A percentile compares a stretch with the other conserved stretches of the same genome.
Conservation (phyloP, 2,329 filamentous ascomycete genomes). For the Ascocoryne sarcoides region DNA sequence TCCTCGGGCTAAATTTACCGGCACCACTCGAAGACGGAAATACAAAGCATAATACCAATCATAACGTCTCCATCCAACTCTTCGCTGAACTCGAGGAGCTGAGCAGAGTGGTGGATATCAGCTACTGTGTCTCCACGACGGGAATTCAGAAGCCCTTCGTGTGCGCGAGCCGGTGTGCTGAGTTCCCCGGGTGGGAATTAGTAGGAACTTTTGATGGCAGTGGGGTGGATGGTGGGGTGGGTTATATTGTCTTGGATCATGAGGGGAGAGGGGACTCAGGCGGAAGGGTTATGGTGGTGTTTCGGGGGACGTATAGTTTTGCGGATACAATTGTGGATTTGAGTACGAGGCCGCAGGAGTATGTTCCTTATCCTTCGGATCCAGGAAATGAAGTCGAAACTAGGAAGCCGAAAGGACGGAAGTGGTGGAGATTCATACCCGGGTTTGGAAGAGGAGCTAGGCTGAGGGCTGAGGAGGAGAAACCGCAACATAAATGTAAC, state of each 20-base stretch:
- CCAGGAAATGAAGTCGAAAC: slow-evolving; percentile 30
- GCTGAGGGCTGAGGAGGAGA: slow-evolving; percentile 1
- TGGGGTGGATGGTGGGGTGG: slow-evolving; percentile 81
- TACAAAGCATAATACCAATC: too few relatives aligned
- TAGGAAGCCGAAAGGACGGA: not conserved
- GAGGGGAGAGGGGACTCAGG: slow-evolving; percentile 17
- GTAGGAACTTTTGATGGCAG: slow-evolving; percentile 79
- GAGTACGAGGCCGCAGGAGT: slow-evolving; percentile 80
- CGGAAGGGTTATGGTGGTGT: slow-evolving; percentile 69
- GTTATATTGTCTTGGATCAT: slow-evolving; percentile 87
- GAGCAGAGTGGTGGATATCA: slow-evolving; percentile 85
- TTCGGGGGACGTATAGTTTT: slow-evolving; percentile 90
- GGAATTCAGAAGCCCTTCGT: slow-evolving; percentile 77
- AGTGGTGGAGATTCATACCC: too few relatives aligned
- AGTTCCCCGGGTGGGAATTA: slow-evolving; percentile 74
- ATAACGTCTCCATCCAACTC: slow-evolving; percentile 48
- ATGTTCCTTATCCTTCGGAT: slow-evolving; percentile 67
- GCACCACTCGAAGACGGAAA: too few relatives aligned
- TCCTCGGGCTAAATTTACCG: too few relatives aligned
- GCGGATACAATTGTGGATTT: slow-evolving; percentile 87
- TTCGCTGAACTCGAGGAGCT: slow-evolving; percentile 80
- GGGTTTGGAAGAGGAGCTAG: not conserved
- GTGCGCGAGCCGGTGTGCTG: slow-evolving; percentile 75
- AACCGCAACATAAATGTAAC: slow-evolving; percentile 43
- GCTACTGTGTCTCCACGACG: slow-evolving; percentile 83